Conservation (phyloP, 495 filamentous ascomycete species). For the Aspergillus cavernicola region DNA sequence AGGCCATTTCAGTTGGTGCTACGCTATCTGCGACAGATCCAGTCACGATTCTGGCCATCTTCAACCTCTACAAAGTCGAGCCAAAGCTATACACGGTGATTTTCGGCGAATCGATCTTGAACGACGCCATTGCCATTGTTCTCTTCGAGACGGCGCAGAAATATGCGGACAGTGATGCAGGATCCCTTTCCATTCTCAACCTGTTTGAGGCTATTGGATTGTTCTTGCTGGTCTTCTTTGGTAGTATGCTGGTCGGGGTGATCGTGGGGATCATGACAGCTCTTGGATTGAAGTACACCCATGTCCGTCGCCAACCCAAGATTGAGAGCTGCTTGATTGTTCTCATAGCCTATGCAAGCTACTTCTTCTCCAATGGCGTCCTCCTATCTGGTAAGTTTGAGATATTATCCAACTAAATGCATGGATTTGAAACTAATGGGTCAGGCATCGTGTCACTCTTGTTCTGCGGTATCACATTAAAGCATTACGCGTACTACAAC, state of each 20-base stretch:
- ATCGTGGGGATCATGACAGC: constrained; percentile 82
- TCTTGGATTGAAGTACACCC: constrained; percentile 86
- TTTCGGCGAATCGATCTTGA: constrained; percentile 96
- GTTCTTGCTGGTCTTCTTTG: constrained; percentile 95
- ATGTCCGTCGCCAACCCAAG: constrained; percentile 85
- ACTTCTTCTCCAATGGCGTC: constrained; percentile 94
- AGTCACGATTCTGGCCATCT: constrained; percentile 95
- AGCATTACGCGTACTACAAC: constrained; percentile 99
- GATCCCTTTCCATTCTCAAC: constrained; percentile 64
- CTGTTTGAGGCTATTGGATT: constrained; percentile 88
- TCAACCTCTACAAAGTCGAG: constrained; percentile 98
- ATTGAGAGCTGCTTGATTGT: constrained; percentile 96
- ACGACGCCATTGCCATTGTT: constrained; percentile 97
- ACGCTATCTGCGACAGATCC: constrained; percentile 96
- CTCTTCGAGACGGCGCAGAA: constrained; percentile 96
- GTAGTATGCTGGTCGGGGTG: constrained; percentile 84
- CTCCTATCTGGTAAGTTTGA: constrained; percentile 79
- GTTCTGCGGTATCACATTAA: constrained; percentile 96
- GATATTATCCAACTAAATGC: background rate
- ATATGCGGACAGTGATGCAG: constrained; percentile 62
- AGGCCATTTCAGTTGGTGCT: constrained; percentile 92
- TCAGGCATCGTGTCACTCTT: constrained; percentile 92
- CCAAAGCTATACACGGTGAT: constrained; percentile 97
- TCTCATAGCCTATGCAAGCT: constrained; percentile 90
- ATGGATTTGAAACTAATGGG: constrained; percentile 4